Base-by-base conservation (phyloP, 306 rosid species). In the Lotus japonicus region DNA sequence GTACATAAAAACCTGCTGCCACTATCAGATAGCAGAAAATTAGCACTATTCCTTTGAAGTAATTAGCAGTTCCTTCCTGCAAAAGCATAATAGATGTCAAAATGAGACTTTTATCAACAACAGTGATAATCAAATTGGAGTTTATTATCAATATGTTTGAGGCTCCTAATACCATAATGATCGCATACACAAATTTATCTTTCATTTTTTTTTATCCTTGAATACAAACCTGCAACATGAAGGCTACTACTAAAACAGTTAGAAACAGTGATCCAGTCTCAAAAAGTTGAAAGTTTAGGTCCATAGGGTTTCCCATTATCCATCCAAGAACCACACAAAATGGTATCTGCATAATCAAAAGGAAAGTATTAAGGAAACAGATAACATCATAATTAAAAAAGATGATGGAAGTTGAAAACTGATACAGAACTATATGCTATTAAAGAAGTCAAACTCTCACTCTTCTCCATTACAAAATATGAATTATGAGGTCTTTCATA, bases 11-110 rank as follows among this genome's bases (percentile, higher is more conserved):
- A 71, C 97, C 84, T 17, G 92, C 97, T 18, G 90, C 90, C 6
- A 87, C 90, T 72, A 90, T 87, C 71, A 90, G 84, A 82, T 90
- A 90, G 82, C 92, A 87, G 15, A 90, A 84, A 55, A 90, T 76
- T 59, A 90, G 90, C 95, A 88, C 84, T 54, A 90, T 77, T 52
- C 97, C 97, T 55, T 87, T 87, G 68, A 90, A 84, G 79, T 90
- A 88, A 77, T 87, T 84, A 9, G 95, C 81, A 45, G 89, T 85
- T 77, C 97, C 97, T 42, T 87, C 97, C 97, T 90, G 84, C 82
- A 86, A 79, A 46, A 21, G 66, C 80, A 66, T 26, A 28, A 41
- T 3, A 78, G 46, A 76, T 18, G 11, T 58, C 44, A 46, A 46
- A 54, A 31, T 4, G 43, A 9, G 61, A 68, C 11, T 12, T 13